Conservation (phyloP, 2,329 filamentous ascomycete species). For the Fusarium sp. region DNA sequence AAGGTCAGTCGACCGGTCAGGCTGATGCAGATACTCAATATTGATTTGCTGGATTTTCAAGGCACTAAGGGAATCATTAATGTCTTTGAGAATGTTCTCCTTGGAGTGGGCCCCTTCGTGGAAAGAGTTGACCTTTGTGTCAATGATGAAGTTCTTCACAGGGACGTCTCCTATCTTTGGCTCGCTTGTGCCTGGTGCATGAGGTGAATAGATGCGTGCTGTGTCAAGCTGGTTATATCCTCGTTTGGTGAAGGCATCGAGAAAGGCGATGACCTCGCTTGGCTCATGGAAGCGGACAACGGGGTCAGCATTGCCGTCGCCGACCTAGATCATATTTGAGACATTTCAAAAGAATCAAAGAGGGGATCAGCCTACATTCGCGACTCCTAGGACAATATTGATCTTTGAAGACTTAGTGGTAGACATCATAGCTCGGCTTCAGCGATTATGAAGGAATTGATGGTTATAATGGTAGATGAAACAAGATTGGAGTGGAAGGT, state of each 20-base stretch:
- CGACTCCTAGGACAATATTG: neutral
- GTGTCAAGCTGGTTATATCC: neutral
- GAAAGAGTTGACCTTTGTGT: neutral
- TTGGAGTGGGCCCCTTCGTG: neutral
- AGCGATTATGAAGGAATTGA: fast-evolving
- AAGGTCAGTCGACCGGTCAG: neutral
- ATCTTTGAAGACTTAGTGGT: neutral
- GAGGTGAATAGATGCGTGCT: neutral
- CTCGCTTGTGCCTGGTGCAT: neutral
- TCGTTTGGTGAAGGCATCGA: neutral
- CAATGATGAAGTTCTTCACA: neutral
- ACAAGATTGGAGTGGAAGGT: fast-evolving
- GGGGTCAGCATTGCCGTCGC: neutral
- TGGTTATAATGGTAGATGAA: fast-evolving
- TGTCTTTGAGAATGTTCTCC: neutral
- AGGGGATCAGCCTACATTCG: neutral
- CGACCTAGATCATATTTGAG: neutral
- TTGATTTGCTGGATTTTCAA: neutral
- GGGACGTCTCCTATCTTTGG: neutral
- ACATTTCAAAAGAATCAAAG: fast-evolving
- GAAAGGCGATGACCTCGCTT: neutral
- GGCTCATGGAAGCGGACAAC: neutral
- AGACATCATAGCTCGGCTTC: neutral
- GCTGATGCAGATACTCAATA: neutral
- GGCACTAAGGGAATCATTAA: neutral